phyloP scores from a whole-genome alignment of 2,329 filamentous ascomycete species.

The Diplodia sapinea region DNA sequence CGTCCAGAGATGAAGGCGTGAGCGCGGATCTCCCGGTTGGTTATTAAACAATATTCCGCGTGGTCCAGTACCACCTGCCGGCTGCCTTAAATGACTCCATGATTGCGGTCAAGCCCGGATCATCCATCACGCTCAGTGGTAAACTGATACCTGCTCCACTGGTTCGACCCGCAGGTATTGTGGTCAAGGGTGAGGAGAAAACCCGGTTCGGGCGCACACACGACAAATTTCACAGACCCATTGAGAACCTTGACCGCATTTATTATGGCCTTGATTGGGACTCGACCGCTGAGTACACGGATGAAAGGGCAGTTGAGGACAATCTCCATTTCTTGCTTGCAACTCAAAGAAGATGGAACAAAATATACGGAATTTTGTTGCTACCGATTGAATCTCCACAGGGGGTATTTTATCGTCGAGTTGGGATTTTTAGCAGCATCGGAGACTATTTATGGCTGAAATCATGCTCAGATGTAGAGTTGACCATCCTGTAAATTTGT shows the following conservation, averaged over 20 bases:
- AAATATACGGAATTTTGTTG: neutral
- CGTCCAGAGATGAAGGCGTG: neutral
- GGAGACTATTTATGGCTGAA: neutral
- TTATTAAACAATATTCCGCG: too few species aligned
- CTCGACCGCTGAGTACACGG: neutral
- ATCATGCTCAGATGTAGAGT: neutral
- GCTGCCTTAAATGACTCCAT: neutral
- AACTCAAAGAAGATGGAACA: neutral
- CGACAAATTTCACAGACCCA: neutral
- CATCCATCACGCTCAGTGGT: slow-evolving; percentile 1
- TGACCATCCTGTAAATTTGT: neutral
- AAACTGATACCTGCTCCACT: neutral
- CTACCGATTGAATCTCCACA: neutral
- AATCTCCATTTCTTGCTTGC: neutral
- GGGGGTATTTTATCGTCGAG: neutral
- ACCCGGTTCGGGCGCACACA: neutral
- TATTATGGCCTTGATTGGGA: neutral
- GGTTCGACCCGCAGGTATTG: neutral
- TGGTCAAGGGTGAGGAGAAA: neutral
- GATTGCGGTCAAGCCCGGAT: slow-evolving; percentile 11
- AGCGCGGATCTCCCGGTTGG: too few species aligned
- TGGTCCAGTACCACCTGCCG: neutral
- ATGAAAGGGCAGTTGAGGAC: neutral
- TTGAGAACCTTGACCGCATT: neutral
- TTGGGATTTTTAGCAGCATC: neutral